Conservation (phyloP, 805 yeast genomes). For the Yarrowia alimentaria region DNA sequence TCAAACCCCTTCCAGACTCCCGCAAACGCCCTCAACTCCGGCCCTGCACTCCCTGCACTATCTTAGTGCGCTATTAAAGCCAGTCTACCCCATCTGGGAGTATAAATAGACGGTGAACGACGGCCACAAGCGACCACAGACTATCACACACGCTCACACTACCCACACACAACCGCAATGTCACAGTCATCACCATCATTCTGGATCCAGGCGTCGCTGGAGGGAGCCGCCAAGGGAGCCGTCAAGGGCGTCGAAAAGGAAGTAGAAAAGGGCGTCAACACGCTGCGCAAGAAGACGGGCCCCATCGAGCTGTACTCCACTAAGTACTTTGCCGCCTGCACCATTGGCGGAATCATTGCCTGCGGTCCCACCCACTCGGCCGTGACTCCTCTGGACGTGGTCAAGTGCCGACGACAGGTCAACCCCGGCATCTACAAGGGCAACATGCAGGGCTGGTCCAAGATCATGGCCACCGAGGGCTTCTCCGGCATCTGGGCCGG, state of each 20-base stretch:
- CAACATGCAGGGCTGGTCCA: slow-evolving; percentile 76
- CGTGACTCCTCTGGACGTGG: slow-evolving; percentile 89
- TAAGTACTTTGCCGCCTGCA: slow-evolving; percentile 67
- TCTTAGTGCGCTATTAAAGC: too few species aligned
- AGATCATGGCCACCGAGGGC: slow-evolving; percentile 74
- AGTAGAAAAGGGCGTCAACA: slow-evolving; percentile 8
- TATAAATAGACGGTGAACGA: slow-evolving; percentile 2
- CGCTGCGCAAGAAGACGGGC: slow-evolving; percentile 32
- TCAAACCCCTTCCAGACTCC: too few species aligned
- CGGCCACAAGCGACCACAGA: too few species aligned
- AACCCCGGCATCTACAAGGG: slow-evolving; percentile 68
- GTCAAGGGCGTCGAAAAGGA: slow-evolving; percentile 40
- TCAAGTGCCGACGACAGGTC: slow-evolving; percentile 92
- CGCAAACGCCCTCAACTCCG: too few species aligned
- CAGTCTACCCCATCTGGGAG: too few species aligned
- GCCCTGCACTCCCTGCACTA: too few species aligned
- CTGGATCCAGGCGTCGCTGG: slow-evolving; percentile 39
- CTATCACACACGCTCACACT: too few species aligned
- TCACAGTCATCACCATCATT: slow-evolving; percentile 23
- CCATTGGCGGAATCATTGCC: slow-evolving; percentile 70
- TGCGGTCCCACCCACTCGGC: slow-evolving; percentile 97
- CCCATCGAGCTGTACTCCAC: slow-evolving; percentile 52
- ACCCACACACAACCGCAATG: not conserved
- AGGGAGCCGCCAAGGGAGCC: slow-evolving; percentile 38
- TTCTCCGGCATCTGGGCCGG: slow-evolving; percentile 77